A percentile compares a stretch with the other conserved stretches of the same genome.
Conservation (phyloP, 192 early-diverging fungal genomes). For the Coemansia furcata region DNA sequence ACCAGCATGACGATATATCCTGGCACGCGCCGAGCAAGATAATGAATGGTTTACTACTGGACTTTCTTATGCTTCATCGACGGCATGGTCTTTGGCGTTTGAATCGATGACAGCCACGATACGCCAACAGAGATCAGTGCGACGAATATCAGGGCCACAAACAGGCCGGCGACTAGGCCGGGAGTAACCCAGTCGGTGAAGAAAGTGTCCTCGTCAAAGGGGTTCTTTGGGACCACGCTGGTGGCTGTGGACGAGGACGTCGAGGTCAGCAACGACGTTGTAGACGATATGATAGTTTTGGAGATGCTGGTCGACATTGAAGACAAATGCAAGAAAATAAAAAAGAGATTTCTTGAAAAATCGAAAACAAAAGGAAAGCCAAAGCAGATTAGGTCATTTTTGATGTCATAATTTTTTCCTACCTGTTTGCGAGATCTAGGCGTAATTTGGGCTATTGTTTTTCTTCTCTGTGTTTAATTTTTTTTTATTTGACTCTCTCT, state of each 20-base stretch:
- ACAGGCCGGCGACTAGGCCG: slow-evolving; percentile 42
- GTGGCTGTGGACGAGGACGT: slow-evolving; percentile 12
- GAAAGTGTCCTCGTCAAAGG: slow-evolving; percentile 46
- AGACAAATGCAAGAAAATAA: not conserved
- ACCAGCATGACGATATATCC: not conserved
- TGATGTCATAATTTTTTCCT: too few species aligned
- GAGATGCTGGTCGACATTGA: slow-evolving; percentile 13
- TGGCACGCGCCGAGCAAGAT: not conserved
- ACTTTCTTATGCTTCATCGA: slow-evolving; percentile 47
- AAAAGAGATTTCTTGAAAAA: not conserved
- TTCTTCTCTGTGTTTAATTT: not conserved
- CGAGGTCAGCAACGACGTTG: slow-evolving; percentile 1
- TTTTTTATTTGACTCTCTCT: not conserved
- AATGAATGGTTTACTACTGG: slow-evolving; percentile 13
- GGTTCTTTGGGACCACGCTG: slow-evolving; percentile 3
- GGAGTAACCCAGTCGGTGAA: slow-evolving; percentile 55
- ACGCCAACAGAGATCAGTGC: slow-evolving; percentile 39
- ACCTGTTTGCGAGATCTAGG: not conserved
- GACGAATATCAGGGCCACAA: slow-evolving; percentile 35
- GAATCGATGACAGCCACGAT: slow-evolving; percentile 48
- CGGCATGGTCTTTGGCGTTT: slow-evolving; percentile 48
- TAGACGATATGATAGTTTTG: slow-evolving; percentile 8
- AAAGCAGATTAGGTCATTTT: too few species aligned
- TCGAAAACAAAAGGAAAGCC: not conserved
- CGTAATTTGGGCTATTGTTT: not conserved